These are phyloP conservation scores for Phylloporus arenicola DNA, from an alignment of 768 basidiomycete species.

Conservation along the genomic window DNA sequence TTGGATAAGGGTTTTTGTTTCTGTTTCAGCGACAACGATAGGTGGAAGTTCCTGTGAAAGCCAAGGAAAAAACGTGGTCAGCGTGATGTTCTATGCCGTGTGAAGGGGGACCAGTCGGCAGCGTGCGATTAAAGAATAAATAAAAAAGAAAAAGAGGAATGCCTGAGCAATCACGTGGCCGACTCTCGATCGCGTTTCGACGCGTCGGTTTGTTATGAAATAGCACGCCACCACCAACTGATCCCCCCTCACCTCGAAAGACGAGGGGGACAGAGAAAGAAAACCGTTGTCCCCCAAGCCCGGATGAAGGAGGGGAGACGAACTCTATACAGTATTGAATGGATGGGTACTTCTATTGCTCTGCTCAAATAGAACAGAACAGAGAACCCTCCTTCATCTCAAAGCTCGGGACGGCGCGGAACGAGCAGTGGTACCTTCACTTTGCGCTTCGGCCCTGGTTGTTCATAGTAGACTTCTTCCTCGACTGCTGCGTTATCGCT, in stretches of 20 bases:
- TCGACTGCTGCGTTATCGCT: conserved; percentile 65
- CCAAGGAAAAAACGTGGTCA: conserved; percentile 28
- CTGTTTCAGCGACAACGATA: conserved; percentile 42
- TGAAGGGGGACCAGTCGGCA: conserved; percentile 36
- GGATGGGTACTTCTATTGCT: conserved; percentile 18
- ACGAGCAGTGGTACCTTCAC: conserved; percentile 83
- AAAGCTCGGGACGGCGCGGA: conserved; percentile 87
- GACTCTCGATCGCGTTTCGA: conserved; percentile 20
- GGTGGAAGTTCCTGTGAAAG: conserved; percentile 39
- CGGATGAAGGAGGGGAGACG: conserved; percentile 84
- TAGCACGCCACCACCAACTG: conserved; percentile 29
- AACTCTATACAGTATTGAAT: conserved; percentile 57
- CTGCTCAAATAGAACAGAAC: conserved; percentile 33
- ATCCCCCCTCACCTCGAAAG: conserved; percentile 36
- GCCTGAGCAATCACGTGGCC: conserved; percentile 24
- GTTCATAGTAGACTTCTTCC: conserved; percentile 79
- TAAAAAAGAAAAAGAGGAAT: conserved; percentile 27
- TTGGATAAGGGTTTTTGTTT: conserved; percentile 61
- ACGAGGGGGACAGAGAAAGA: conserved; percentile 68
- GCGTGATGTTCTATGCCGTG: conserved; percentile 27
- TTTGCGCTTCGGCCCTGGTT: conserved; percentile 63
- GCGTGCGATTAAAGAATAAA: conserved; percentile 14
- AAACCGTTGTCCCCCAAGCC: conserved; percentile 85
- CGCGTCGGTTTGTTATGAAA: conserved; percentile 28
- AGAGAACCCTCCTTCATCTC: conserved; percentile 81